Percentiles rank a stretch among this genome's conserved stretches.
phyloP scores from a whole-genome alignment of 1,284 basidiomycete species.

The Naganishia cerealis region DNA sequence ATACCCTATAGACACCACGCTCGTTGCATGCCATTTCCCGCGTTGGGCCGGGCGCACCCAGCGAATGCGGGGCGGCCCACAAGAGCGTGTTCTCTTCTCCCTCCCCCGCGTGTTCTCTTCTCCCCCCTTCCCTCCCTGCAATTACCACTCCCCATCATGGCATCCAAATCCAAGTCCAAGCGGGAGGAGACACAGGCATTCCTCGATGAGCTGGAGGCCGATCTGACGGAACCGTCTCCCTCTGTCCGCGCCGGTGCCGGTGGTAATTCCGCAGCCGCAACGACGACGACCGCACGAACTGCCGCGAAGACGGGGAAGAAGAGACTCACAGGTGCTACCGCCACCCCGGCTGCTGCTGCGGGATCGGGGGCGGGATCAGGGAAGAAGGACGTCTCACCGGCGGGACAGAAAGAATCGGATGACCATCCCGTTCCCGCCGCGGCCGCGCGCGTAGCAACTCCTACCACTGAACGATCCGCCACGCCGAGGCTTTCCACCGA shows the following conservation, averaged over 20 bases:
- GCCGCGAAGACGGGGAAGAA: slow-evolving; percentile 8
- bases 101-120: background rate
- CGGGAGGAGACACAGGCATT: slow-evolving; percentile 84
- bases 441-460: background rate
- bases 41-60: background rate
- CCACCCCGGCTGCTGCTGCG: background rate
- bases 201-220: slow-evolving; percentile 79
- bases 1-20: slow-evolving; percentile 6
- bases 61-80: background rate
- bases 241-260: background rate
- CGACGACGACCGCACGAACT: background rate
- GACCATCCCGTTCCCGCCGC: background rate
- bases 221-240: slow-evolving; percentile 35
- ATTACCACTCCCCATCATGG: background rate
- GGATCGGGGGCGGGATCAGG: background rate
- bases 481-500: slow-evolving; percentile 1
- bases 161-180: slow-evolving; percentile 67
- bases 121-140: too few relatives aligned
- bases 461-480: background rate
- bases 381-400: background rate
- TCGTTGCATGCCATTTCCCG: background rate
- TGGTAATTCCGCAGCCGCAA: slow-evolving; percentile 28
- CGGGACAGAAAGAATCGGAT: background rate
- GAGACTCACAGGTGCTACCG: slow-evolving; percentile 1
- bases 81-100: background rate